These are phyloP conservation scores for Sugiyamaella boreocaroliniensis DNA, from an alignment of 805 yeast species.

Conservation along the genomic window DNA sequence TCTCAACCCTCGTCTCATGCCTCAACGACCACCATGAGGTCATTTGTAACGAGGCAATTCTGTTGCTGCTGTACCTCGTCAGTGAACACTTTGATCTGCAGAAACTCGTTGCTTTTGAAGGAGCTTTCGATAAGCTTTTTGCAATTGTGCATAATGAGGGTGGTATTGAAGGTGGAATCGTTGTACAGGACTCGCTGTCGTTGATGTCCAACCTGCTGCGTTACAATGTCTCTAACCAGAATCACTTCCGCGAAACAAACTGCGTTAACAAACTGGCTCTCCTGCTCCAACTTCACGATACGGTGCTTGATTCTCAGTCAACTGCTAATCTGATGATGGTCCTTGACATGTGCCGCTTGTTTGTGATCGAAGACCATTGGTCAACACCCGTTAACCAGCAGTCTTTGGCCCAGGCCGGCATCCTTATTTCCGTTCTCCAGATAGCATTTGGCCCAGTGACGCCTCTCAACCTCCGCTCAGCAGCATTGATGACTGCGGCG, in stretches of 20 bases:
- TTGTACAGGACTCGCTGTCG: constrained; percentile 86
- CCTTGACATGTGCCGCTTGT: constrained; percentile 64
- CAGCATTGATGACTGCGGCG: constrained; percentile 68
- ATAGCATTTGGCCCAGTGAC: constrained; percentile 60
- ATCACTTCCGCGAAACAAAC: constrained; percentile 76
- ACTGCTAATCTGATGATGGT: constrained; percentile 44
- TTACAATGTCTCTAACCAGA: constrained; percentile 86
- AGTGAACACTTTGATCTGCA: constrained; percentile 81
- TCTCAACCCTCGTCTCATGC: constrained; percentile 61
- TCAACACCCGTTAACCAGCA: constrained; percentile 55
- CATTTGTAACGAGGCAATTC: constrained; percentile 73
- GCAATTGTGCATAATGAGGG: constrained; percentile 81
- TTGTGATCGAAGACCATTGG: constrained; percentile 68
- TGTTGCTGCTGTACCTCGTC: constrained; percentile 76
- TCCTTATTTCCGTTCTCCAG: constrained; percentile 58
- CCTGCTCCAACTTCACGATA: constrained; percentile 42
- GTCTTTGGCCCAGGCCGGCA: constrained; percentile 51
- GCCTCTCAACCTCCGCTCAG: constrained; percentile 58
- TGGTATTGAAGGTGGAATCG: constrained; percentile 77
- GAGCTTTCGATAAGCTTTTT: constrained; percentile 77
- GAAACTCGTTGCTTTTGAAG: constrained; percentile 89
- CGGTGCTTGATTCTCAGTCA: constrained; percentile 12
- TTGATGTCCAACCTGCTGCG: constrained; percentile 64
- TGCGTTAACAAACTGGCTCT: constrained; percentile 60
- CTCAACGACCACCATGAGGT: constrained; percentile 71